These are phyloP conservation scores for Cryptomeria japonica DNA, from an alignment of 75 land plant genomes.

Conservation along the genomic window DNA sequence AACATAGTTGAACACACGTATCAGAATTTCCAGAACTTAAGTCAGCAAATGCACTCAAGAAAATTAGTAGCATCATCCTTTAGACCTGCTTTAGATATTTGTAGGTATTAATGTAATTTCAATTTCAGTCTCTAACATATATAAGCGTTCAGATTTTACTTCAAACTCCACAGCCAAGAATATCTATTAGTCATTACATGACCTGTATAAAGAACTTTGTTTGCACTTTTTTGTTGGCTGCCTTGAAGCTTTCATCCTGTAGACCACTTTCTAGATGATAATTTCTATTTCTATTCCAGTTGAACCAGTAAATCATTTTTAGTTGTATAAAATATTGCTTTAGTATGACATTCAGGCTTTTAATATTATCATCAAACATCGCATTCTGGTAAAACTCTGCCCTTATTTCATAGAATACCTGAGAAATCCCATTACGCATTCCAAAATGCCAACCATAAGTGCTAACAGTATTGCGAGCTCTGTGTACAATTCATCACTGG, in stretches of 20 bases:
- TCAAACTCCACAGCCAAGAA: not conserved
- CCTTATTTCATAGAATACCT: constrained; percentile 39
- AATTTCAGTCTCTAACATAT: not conserved
- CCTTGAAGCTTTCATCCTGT: not conserved
- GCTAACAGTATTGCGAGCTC: constrained; percentile 91
- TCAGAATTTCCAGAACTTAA: not conserved
- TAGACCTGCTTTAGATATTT: not conserved
- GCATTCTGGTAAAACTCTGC: not conserved
- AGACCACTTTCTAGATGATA: not conserved
- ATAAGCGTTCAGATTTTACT: not conserved
- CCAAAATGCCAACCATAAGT: constrained; percentile 89
- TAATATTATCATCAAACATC: not conserved
- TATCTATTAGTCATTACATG: not conserved
- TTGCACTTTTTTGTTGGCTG: not conserved
- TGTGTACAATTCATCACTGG: constrained; percentile 66
- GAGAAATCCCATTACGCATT: constrained; percentile 84
- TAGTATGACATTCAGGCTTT: not conserved
- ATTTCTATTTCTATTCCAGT: not conserved
- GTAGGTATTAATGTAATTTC: not conserved
- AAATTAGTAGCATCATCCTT: not conserved
- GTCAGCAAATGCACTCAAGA: not conserved
- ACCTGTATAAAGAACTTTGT: not conserved
- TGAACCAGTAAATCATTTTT: not conserved
- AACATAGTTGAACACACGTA: not conserved
- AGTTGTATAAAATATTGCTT: not conserved